A percentile compares a stretch with the other conserved stretches of the same genome.
Evolutionary conservation across 192 early-diverging fungal genomes (phyloP).

Genomic region (Powellomyces hirtus): DNA sequence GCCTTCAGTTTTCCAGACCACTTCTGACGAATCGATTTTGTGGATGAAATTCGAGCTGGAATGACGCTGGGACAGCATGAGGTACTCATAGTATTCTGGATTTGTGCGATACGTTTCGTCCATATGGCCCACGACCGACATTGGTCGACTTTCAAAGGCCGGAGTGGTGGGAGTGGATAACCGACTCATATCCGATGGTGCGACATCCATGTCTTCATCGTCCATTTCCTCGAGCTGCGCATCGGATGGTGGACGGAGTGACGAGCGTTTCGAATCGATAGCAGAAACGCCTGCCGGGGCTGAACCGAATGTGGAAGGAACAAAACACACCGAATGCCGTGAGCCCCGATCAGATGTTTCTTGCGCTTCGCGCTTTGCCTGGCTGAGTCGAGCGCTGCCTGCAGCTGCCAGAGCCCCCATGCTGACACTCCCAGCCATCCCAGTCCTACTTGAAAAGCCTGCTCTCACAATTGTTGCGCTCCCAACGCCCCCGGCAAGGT

Average conservation of each 20-base stretch:
- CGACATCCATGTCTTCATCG: not conserved
- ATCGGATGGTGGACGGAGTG: constrained; percentile 13
- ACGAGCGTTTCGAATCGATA: constrained; percentile 1
- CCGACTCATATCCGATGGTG: not conserved
- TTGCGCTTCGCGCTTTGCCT: not conserved
- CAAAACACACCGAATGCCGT: constrained; percentile 2
- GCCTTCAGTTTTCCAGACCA: constrained; percentile 45
- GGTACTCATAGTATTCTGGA: constrained; percentile 55
- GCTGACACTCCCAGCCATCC: constrained; percentile 15
- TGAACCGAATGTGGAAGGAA: constrained; percentile 12
- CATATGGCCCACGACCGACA: constrained; percentile 26
- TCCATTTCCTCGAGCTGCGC: not conserved
- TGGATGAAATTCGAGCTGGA: constrained; percentile 56
- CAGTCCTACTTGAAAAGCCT: not conserved
- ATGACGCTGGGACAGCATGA: constrained; percentile 51
- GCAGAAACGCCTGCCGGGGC: constrained; percentile 8
- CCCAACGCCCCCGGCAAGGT: not conserved
- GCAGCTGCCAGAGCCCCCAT: constrained; percentile 12
- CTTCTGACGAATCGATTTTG: constrained; percentile 54
- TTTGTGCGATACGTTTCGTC: constrained; percentile 34
- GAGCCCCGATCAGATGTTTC: not conserved
- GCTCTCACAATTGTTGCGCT: not conserved
- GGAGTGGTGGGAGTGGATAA: not conserved
- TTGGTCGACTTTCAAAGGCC: constrained; percentile 17
- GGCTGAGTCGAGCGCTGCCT: not conserved